Conservation (phyloP, 495 filamentous ascomycete genomes). For the Platismatia glauca region DNA sequence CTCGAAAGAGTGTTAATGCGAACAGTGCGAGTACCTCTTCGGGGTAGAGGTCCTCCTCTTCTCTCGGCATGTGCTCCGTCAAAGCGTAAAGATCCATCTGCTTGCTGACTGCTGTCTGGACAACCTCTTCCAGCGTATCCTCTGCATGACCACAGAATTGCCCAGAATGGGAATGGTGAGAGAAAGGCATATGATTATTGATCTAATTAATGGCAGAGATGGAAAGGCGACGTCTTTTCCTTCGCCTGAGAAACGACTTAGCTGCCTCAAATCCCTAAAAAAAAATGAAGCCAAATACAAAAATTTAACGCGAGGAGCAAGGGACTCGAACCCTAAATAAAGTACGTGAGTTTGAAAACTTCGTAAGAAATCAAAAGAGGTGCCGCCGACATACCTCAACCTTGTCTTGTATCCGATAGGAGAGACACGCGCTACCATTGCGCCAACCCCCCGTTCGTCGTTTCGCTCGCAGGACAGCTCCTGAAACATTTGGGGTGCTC, state of each 20-base stretch:
- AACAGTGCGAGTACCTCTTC: slow-evolving; percentile 60
- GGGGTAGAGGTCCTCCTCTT: slow-evolving; percentile 72
- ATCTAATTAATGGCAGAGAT: neutral
- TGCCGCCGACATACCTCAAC: slow-evolving; percentile 26
- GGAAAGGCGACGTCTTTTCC: no score
- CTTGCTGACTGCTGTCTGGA: slow-evolving; percentile 66
- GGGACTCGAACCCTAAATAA: slow-evolving; percentile 32
- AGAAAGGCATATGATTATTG: slow-evolving; percentile 82
- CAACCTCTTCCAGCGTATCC: slow-evolving; percentile 72
- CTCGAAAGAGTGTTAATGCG: neutral
- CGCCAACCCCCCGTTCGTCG: slow-evolving; percentile 24
- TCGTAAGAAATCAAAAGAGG: neutral
- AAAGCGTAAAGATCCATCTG: slow-evolving; percentile 76
- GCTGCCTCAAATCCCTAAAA: no score
- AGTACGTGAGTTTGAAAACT: neutral
- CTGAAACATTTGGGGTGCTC: no score
- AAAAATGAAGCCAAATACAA: neutral
- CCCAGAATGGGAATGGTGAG: slow-evolving; percentile 97
- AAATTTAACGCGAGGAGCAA: slow-evolving; percentile 25
- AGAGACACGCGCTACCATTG: slow-evolving; percentile 39
- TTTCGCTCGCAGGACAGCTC: neutral
- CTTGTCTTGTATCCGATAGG: slow-evolving; percentile 32
- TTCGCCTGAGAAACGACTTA: no score
- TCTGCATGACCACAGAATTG: slow-evolving; percentile 93
- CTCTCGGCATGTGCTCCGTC: slow-evolving; percentile 95